Base-by-base conservation (phyloP, 1,284 basidiomycete species). In the Porodaedalea pini region DNA sequence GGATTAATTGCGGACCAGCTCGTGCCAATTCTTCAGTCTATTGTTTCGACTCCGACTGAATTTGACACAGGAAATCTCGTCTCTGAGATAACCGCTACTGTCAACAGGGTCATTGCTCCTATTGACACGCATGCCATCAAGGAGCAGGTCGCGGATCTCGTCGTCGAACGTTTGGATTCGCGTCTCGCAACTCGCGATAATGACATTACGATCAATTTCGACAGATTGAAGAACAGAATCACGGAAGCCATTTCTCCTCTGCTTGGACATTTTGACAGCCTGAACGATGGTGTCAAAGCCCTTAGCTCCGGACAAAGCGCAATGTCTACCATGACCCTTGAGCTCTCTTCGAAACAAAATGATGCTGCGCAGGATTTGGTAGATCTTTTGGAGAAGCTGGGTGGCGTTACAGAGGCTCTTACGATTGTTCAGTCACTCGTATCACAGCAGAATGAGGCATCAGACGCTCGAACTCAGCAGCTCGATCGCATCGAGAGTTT, bases 71-170 rank as follows among this genome's bases (percentile, higher is more conserved):
- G 81, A 39, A 74, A 74, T 4, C 70, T 90, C 51, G 77, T 82
- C 8, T 66, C 76, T 15, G 75, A 85, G 58, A 74, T 91, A 50
- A 81, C 80, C 11, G 72, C 78, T 0, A 88, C 90, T 68, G 78
- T 92, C 39, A 80, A 84, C 58, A 78, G 79, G 44, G 78, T 83
- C 34, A 83, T 90, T 56, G 84, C 82, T 0, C 86, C 86, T 0
- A 80, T 91, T 32, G 90, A 92, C 63, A 82, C 88, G 0, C 86
- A 90, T 65, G 85, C 87, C 66, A 88, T 92, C 68, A 90, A 89
- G 73, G 89, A 91, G 66, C 86, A 90, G 64, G 88, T 92, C 0
- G 88, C 89, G 2, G 89, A 91, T 68, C 79, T 92, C 23, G 89
- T 92, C 3, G 87, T 92, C 2, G 90, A 90, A 67, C 81, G 90